Base-by-base conservation (phyloP, 495 filamentous ascomycete species). In the Chaetomidium leptoderma region DNA sequence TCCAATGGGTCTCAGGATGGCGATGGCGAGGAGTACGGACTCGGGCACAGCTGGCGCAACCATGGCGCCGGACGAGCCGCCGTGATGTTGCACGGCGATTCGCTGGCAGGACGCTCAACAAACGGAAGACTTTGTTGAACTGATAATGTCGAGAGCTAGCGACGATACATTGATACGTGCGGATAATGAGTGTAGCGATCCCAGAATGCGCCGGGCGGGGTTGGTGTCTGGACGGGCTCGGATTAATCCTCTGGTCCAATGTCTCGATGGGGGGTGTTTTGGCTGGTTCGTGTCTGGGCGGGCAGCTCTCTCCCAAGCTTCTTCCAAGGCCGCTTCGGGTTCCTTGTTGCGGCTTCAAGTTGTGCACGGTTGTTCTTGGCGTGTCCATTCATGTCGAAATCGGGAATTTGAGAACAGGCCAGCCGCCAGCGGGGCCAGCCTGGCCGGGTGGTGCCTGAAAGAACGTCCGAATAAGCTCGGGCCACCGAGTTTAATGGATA, bases 21-120 rank as follows among this genome's bases (percentile, higher is more conserved):
- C 42, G 49, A 44, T 29, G 65, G 67, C 62, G 48, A 57, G 63
- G 51, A 45, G 29, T 43, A 80, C 87, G 66, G 80, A 95, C 90
- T 93, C 90, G 68, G 90, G 90, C 54, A 95, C 88, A 74, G 88
- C 88, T 72, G 90, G 90, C 76, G 84, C 83, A 76, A 92, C 86
- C 90, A 95, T 95, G 66, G 78, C 78, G 77, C 70, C 55, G 7
- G 45, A 29, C 39, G 23, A 49, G 47, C 47, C 30, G 43, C 40
- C 29, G 51, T 36, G 29, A 42, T 27, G 48, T 33, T 37, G 39
- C 30, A 47, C 45, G 35, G 50, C 13, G 40, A 29, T 46, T 26
- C 33, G 36, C 24, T 59, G 21, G 49, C 42, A 9, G 33, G 33
- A 32, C 21, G 43, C 45, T 29, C 24, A 17, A 21, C 11, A 29